Evolutionary conservation across 1,284 basidiomycete genomes (phyloP).

Genomic region (Trichosporon sp.): DNA sequence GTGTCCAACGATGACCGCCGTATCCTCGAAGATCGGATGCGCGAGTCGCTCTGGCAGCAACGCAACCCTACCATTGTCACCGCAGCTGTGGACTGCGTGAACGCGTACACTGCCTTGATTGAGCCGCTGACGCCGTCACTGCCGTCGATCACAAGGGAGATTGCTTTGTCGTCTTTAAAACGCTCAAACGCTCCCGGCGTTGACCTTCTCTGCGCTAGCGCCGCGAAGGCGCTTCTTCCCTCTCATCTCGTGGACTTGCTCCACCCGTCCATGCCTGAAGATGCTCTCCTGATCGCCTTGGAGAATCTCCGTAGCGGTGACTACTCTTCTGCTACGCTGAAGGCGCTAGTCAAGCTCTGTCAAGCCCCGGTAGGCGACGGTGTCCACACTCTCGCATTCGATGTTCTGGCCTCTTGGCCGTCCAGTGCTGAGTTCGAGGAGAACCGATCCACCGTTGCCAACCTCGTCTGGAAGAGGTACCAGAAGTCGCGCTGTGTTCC

Average conservation of each 20-base stretch:
- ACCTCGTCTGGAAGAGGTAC: background rate
- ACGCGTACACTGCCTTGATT: slow-evolving; percentile 12
- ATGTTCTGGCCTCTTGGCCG: slow-evolving; percentile 11
- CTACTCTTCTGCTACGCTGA: background rate
- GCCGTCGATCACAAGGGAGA: background rate
- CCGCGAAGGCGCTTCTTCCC: slow-evolving; percentile 7
- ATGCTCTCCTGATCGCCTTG: slow-evolving; percentile 14
- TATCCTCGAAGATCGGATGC: slow-evolving; percentile 17
- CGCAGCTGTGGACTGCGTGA: slow-evolving; percentile 21
- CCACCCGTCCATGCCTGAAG: slow-evolving; percentile 9
- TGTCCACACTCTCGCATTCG: slow-evolving; percentile 11
- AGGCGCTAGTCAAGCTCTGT: background rate
- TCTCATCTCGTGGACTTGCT: slow-evolving; percentile 9
- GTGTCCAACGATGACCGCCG: slow-evolving; percentile 4
- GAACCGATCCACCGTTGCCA: background rate
- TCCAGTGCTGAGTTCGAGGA: background rate
- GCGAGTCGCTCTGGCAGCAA: slow-evolving; percentile 8
- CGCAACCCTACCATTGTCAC: slow-evolving; percentile 12
- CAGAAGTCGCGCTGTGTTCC: slow-evolving; percentile 28
- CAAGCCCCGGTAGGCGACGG: slow-evolving; percentile 8
- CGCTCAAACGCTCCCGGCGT: slow-evolving; percentile 6
- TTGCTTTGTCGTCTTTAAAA: background rate
- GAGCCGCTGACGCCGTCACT: background rate
- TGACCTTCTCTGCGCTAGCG: slow-evolving; percentile 17
- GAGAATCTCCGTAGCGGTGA: background rate